Evolutionary conservation across 306 rosid genomes (phyloP), one percentile per base, ranked within the genome.

Genomic region (Luffa aegyptiaca): DNA sequence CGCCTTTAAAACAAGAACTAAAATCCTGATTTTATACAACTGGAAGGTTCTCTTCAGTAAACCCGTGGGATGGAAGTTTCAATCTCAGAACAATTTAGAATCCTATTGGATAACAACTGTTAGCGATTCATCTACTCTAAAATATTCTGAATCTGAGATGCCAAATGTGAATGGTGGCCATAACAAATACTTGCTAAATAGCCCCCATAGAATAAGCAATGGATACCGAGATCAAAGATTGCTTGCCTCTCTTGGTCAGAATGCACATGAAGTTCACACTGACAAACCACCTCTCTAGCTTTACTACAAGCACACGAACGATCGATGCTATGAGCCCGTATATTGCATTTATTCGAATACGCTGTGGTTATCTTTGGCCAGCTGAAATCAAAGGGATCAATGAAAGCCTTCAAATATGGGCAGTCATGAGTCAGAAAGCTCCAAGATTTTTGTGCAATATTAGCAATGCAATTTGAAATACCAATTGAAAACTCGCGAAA

Each of bases 181-280:
- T 86, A 89, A 83, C 92, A 90, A 75, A 88, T 83, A 69, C 78
- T 76, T 51, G 86, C 88, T 75, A 89, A 84, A 74, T 85, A 84
- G 76, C 90, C 90, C 69, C 97, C 97, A 85, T 88, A 90, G 2
- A 75, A 61, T 79, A 88, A 81, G 86, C 92, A 93, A 70, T 93
- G 93, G 21, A 82, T 64, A n/a, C 91, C 90, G 20, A 89, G 90
- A 80, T 85, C 84, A 75, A 85, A 63, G 49, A 86, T 78, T 21
- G 59, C 49, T 71, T 41, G 46, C 68, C 86, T 76, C 77, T 53
- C 85, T 51, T 80, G 59, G 56, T 80, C 68, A 39, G 33, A 55
- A 80, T 20, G 49, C 51, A 56, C 79, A 31, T 63, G 83, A 21
- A 78, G 83, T 70, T 75, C 85, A 35, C 73, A 8, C 37, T 17